Evolutionary conservation across 225 moss, liverwort and hornwort genomes (phyloP).

Genomic region (Asterella californica): DNA sequence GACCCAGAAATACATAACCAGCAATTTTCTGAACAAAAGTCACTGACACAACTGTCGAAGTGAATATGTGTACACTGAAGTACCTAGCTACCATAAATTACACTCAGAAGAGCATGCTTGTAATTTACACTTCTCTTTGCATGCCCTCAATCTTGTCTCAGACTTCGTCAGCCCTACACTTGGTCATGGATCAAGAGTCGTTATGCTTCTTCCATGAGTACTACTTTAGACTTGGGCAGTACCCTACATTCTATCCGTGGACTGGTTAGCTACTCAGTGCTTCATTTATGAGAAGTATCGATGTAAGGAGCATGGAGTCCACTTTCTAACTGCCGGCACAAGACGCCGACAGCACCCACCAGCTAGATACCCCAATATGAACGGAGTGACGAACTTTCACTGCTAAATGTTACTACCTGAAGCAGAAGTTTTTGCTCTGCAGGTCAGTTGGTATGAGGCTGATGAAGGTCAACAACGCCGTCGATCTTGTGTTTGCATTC

Average conservation of each 20-base stretch:
- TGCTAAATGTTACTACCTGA: slow-evolving; percentile 36
- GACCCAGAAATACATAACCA: too few relatives aligned
- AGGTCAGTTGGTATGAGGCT: slow-evolving; percentile 81
- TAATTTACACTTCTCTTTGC: too few relatives aligned
- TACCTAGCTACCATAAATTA: too few relatives aligned
- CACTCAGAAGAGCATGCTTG: too few relatives aligned
- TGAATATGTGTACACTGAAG: too few relatives aligned
- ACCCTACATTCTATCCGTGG: not conserved
- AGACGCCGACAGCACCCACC: not conserved
- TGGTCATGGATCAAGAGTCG: too few relatives aligned
- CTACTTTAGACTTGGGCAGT: too few relatives aligned
- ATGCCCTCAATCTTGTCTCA: too few relatives aligned
- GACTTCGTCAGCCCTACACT: too few relatives aligned
- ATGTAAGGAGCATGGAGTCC: not conserved
- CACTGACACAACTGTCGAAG: too few relatives aligned
- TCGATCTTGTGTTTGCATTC: slow-evolving; percentile 71
- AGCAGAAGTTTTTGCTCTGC: slow-evolving; percentile 39
- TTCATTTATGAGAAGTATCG: not conserved
- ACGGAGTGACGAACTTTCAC: not conserved
- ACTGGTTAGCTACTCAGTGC: not conserved
- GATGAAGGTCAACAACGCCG: slow-evolving; percentile 82
- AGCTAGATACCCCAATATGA: not conserved
- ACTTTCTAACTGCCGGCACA: not conserved
- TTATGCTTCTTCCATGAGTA: too few relatives aligned
- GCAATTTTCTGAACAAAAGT: too few relatives aligned